Conservation (phyloP, 2,329 filamentous ascomycete genomes). For the Corniculantispora saksenae region DNA sequence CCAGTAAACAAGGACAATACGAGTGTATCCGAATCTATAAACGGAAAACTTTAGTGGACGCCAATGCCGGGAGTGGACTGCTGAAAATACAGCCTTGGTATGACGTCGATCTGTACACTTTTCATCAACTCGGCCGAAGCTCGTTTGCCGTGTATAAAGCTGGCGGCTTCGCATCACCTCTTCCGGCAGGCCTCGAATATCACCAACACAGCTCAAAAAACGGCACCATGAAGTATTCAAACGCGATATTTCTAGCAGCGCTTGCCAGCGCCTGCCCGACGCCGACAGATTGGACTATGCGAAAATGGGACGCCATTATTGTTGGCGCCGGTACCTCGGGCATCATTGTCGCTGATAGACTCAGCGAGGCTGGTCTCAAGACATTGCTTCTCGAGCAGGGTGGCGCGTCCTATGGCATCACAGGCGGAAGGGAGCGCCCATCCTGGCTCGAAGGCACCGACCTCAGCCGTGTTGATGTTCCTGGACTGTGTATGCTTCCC, state of each 20-base stretch:
- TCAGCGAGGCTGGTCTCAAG: conserved; percentile 53
- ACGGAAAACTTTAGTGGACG: conserved; percentile 2
- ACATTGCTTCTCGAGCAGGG: conserved; percentile 55
- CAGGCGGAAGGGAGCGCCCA: conserved; percentile 48
- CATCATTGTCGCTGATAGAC: conserved; percentile 51
- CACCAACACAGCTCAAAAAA: not conserved
- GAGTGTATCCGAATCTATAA: conserved; percentile 8
- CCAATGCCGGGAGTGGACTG: not conserved
- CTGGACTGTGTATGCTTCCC: conserved; percentile 44
- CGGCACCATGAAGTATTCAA: conserved; percentile 1
- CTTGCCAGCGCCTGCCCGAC: conserved; percentile 15
- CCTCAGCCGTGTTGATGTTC: conserved; percentile 54
- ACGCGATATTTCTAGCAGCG: not conserved
- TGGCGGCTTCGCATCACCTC: not conserved
- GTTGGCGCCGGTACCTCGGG: conserved; percentile 54
- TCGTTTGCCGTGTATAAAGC: conserved; percentile 10
- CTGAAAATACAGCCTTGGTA: conserved; percentile 3
- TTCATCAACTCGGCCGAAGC: not conserved
- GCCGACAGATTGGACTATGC: conserved; percentile 21
- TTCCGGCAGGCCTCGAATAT: not conserved
- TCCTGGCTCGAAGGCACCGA: conserved; percentile 49
- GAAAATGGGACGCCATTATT: conserved; percentile 37
- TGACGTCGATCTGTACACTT: conserved; percentile 1
- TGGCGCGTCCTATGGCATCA: conserved; percentile 50
- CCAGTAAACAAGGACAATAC: conserved; percentile 10